Evolutionary conservation across 805 yeast genomes (phyloP).

Genomic region (Zygotorulaspora florentina): DNA sequence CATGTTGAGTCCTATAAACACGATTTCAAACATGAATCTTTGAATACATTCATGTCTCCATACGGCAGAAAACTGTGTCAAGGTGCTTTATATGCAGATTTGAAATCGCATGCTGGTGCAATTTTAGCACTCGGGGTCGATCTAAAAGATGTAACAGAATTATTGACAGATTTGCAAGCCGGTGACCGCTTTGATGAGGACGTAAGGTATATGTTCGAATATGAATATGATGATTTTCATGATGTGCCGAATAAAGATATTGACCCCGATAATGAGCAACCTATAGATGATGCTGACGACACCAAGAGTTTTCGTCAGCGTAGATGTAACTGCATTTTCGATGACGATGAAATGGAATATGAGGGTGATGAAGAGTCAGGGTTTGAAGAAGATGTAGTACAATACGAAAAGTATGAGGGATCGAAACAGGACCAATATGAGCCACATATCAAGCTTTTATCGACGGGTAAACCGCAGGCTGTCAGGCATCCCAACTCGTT

Average conservation of each 20-base stretch:
- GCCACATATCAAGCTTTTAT: background rate
- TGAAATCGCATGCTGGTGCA: constrained; percentile 54
- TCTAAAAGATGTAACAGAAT: constrained; percentile 47
- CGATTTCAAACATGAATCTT: constrained; percentile 57
- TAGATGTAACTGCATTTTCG: constrained; percentile 39
- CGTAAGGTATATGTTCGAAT: constrained; percentile 55
- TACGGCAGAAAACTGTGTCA: constrained; percentile 56
- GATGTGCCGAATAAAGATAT: constrained; percentile 32
- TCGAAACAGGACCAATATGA: constrained; percentile 10
- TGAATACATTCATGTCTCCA: constrained; percentile 60
- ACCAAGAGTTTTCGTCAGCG: constrained; percentile 13
- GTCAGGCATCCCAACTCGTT: constrained; percentile 36
- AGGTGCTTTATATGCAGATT: constrained; percentile 57
- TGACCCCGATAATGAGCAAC: constrained; percentile 18
- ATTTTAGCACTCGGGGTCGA: constrained; percentile 47
- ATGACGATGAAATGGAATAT: constrained; percentile 33
- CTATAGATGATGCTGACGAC: constrained; percentile 18
- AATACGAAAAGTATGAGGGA: constrained; percentile 5
- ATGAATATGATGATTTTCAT: constrained; percentile 45
- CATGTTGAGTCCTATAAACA: constrained; percentile 41
- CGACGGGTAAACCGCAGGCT: constrained; percentile 26
- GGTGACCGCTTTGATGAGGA: constrained; percentile 71
- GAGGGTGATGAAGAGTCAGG: constrained; percentile 25
- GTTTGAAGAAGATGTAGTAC: constrained; percentile 19
- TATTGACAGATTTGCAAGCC: constrained; percentile 50